These are phyloP conservation scores for Leavenworthia alabamica DNA, from an alignment of 345 rosid genomes.

Conservation along the genomic window DNA sequence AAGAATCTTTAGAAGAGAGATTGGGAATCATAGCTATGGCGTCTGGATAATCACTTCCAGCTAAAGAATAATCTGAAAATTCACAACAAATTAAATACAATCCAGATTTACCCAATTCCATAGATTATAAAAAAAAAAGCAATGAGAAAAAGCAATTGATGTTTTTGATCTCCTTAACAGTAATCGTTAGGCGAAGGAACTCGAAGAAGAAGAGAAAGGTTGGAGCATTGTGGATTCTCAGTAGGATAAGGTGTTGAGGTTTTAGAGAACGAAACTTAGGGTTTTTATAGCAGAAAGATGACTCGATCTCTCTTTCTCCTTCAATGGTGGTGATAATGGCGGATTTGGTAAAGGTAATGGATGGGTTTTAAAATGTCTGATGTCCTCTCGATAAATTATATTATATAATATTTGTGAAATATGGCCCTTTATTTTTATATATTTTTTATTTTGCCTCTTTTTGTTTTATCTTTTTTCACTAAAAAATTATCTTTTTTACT, in stretches of 20 bases:
- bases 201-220: conserved; percentile 15
- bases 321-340: conserved; percentile 21
- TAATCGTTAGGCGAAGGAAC: conserved; percentile 4
- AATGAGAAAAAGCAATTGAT: background rate
- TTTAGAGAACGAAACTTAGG: conserved; percentile 16
- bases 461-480: background rate
- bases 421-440: background rate
- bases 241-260: conserved; percentile 11
- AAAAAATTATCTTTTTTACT: background rate
- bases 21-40: conserved; percentile 26
- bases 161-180: background rate
- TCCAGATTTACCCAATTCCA: conserved; percentile 49
- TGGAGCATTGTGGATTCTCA: conserved; percentile 23
- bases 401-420: background rate
- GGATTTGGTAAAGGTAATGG: conserved; percentile 23
- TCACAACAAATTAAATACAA: conserved; percentile 16
- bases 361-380: no score
- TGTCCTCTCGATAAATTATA: no score
- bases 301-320: conserved; percentile 1
- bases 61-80: conserved; percentile 32
- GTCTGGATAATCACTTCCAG: conserved; percentile 41
- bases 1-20: conserved; percentile 2
- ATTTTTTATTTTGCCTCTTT: background rate
- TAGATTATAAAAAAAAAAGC: conserved; percentile 31
- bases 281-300: conserved; percentile 12